These are phyloP conservation scores for Ammopiptanthus mongolicus DNA, from an alignment of 306 rosid genomes.

Conservation along the genomic window DNA sequence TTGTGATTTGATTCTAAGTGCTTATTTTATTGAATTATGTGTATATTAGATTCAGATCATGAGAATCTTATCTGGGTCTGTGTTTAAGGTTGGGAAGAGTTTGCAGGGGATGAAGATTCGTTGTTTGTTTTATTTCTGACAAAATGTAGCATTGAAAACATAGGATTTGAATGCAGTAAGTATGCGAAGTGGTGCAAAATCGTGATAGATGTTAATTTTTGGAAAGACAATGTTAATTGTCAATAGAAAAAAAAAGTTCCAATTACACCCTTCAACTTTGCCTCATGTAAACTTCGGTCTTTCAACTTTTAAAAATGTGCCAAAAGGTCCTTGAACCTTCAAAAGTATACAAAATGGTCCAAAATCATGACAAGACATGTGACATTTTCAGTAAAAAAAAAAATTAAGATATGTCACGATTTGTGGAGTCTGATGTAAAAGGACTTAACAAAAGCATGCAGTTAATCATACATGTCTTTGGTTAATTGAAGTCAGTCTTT, in stretches of 20 bases:
- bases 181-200: too few relatives aligned
- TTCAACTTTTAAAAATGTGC: background rate
- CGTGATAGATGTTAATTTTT: too few relatives aligned
- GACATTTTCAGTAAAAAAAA: too few relatives aligned
- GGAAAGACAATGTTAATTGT: too few relatives aligned
- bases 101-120: background rate
- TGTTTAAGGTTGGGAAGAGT: slow-evolving; percentile 5
- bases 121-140: background rate
- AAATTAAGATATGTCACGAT: too few relatives aligned
- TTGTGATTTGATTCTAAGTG: slow-evolving; percentile 5
- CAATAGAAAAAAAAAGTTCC: background rate
- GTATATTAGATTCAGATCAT: background rate
- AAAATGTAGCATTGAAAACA: background rate
- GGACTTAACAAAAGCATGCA: background rate
- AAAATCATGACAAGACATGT: too few relatives aligned
- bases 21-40: slow-evolving; percentile 11
- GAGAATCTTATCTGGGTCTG: slow-evolving; percentile 12
- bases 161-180: background rate
- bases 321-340: too few relatives aligned
- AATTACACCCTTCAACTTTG: background rate
- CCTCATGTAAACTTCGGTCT: background rate
- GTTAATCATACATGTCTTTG: background rate
- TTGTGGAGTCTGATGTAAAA: background rate
- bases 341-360: too few relatives aligned
- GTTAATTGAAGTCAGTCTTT: background rate